Base-by-base conservation (phyloP, 2,329 filamentous ascomycete species). In the Talaromyces amestolkiae region DNA sequence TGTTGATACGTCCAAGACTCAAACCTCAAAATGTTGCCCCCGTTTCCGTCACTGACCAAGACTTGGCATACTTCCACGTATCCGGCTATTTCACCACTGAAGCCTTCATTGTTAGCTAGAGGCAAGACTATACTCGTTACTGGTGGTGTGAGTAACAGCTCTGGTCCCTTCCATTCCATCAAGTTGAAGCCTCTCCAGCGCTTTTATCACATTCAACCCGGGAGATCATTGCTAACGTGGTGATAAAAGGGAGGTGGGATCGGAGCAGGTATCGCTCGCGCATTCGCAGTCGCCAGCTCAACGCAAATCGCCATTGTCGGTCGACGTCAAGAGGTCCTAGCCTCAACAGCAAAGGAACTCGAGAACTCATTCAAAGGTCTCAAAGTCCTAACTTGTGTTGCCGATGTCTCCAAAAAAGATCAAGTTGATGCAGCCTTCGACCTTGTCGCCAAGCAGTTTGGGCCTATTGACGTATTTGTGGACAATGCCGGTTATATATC, bases 211-310 rank as follows among this genome's bases (percentile, higher is more conserved):
- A 9, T 8, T 8, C 24, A 17, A 10, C 27, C 27, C 6, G n/a
- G 27, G 27, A 27, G 3, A 27, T 1, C 27, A 27, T 27, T 27
- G 27, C 27, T 27, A 27, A 27, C 6, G 27, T 27, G 27, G 27
- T 27, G 27, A 27, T 27, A 6, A 54, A 54, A 54, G 51, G 60
- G 60, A n/a, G 35, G 19, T 31, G 60, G 15, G 31, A 62, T 62
- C 4, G 47, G 47, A 3, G 33, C 19, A 41, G 35, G 45, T 3
- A 53, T 62, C 15, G 47, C 60, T 22, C 33, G 17, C 45, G 47
- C 35, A n/a, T 62, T 62, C 33, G 60, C 60, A 2, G 17, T n/a
- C 45, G 13, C 60, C 2, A 47, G 60, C 22, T 41, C 45, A 39
- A 54, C 31, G n/a, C 27, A n/a, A 31, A 54, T 62, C 51, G 51